A percentile compares a stretch with the other conserved stretches of the same genome.
phyloP scores from a whole-genome alignment of 2,329 filamentous ascomycete species.

The Trichoderma semiorbis region DNA sequence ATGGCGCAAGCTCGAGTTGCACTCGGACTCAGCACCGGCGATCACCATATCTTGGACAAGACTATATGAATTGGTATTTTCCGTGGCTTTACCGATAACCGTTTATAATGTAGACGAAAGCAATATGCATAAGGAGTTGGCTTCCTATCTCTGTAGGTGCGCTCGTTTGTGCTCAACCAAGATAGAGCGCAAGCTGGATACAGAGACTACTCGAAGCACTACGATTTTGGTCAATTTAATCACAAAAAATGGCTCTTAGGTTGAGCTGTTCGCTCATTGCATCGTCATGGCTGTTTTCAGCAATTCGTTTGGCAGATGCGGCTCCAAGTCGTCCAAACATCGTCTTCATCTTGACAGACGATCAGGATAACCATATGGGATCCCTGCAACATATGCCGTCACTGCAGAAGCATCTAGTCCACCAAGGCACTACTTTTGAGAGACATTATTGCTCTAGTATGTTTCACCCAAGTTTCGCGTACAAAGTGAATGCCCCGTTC shows the following conservation, averaged over 20 bases:
- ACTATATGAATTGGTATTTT: neutral
- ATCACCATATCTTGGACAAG: neutral
- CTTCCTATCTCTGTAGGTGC: neutral
- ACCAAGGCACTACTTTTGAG: slow-evolving; percentile 56
- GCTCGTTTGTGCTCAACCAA: neutral
- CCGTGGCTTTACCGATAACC: neutral
- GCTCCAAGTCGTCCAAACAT: slow-evolving; percentile 44
- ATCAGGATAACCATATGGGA: slow-evolving; percentile 61
- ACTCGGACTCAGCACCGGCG: neutral
- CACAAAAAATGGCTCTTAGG: neutral
- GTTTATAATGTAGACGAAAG: neutral
- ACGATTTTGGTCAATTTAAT: neutral
- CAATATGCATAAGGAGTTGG: neutral
- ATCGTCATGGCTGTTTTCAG: slow-evolving; percentile 6
- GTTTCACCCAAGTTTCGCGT: neutral
- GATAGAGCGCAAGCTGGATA: neutral
- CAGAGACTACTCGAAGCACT: neutral
- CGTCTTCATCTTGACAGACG: slow-evolving; percentile 65
- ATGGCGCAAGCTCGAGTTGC: slow-evolving; percentile 5
- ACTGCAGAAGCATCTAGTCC: slow-evolving; percentile 52
- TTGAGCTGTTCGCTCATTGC: neutral
- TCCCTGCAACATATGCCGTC: slow-evolving; percentile 60
- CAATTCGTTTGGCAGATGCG: neutral
- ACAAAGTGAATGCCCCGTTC: neutral
- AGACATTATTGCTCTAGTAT: slow-evolving; percentile 59